phyloP scores from a whole-genome alignment of 176 grass and related monocot species.

The Carex cristatella region DNA sequence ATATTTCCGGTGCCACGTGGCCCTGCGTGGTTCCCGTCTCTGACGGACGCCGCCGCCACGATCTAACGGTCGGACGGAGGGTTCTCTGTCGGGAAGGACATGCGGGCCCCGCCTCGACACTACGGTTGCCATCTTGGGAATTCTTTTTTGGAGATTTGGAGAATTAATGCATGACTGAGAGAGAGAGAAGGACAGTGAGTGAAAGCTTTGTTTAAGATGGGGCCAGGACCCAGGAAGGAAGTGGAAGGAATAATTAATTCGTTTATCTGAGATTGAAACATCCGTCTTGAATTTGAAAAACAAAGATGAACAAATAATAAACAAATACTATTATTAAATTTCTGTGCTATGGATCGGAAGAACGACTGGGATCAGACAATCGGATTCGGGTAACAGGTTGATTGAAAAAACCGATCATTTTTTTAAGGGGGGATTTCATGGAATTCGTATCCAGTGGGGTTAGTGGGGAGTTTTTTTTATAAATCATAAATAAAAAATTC shows the following conservation, averaged over 20 bases:
- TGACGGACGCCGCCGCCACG: conserved; percentile 13
- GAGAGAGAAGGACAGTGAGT: neutral
- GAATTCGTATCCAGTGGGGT: too few species aligned
- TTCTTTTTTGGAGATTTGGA: neutral
- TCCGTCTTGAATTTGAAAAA: neutral
- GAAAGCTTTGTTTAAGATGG: neutral
- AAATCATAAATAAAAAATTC: too few species aligned
- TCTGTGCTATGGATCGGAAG: neutral
- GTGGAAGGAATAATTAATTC: neutral
- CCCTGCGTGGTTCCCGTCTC: conserved; percentile 4
- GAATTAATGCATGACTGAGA: conserved; percentile 11
- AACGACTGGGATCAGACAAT: neutral
- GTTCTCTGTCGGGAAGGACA: conserved; percentile 2
- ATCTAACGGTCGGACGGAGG: conserved; percentile 3
- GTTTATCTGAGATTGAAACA: neutral
- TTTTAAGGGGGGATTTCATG: too few species aligned
- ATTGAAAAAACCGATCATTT: neutral
- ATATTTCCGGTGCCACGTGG: conserved; percentile 5
- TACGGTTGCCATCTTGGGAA: neutral
- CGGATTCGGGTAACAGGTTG: neutral
- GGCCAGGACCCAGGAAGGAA: neutral
- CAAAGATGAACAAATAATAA: neutral
- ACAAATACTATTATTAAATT: neutral
- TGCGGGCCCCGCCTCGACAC: conserved; percentile 35
- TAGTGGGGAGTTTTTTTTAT: too few species aligned